Conservation (phyloP, 495 filamentous ascomycete species). For the Penicillium canariense region DNA sequence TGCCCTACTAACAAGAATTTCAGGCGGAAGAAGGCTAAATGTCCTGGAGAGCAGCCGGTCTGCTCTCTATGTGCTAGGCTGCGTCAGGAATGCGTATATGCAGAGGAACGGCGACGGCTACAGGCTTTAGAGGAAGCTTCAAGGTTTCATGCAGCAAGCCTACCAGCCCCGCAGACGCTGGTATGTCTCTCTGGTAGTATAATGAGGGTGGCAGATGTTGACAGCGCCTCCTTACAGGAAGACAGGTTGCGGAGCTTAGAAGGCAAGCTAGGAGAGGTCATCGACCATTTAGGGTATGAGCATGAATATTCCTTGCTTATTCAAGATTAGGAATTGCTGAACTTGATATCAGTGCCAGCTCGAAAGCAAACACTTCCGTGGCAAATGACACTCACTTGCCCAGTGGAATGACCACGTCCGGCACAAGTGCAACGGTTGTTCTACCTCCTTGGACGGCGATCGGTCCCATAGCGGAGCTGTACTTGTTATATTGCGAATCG, state of each 20-base stretch:
- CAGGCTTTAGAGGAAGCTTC: conserved; percentile 10
- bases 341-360: conserved; percentile 5
- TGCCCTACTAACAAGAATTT: conserved; percentile 5
- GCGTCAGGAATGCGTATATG: conserved; percentile 42
- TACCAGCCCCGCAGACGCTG: conserved; percentile 20
- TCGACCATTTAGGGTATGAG: conserved; percentile 32
- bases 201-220: background rate
- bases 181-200: conserved; percentile 12
- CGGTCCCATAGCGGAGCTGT: conserved; percentile 35
- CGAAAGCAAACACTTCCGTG: background rate
- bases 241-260: conserved; percentile 41
- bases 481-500: conserved; percentile 45
- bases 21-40: conserved; percentile 51
- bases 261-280: conserved; percentile 38
- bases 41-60: conserved; percentile 46
- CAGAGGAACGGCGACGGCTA: conserved; percentile 35
- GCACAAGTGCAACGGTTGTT: conserved; percentile 9
- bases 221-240: conserved; percentile 28
- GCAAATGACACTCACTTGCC: background rate
- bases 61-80: conserved; percentile 47
- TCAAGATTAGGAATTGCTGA: background rate
- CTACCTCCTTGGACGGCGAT: conserved; percentile 45
- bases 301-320: conserved; percentile 2
- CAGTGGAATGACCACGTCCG: conserved; percentile 2
- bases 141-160: conserved; percentile 7